phyloP scores from a whole-genome alignment of 2,329 filamentous ascomycete genomes.

The Esteya vermicola region DNA sequence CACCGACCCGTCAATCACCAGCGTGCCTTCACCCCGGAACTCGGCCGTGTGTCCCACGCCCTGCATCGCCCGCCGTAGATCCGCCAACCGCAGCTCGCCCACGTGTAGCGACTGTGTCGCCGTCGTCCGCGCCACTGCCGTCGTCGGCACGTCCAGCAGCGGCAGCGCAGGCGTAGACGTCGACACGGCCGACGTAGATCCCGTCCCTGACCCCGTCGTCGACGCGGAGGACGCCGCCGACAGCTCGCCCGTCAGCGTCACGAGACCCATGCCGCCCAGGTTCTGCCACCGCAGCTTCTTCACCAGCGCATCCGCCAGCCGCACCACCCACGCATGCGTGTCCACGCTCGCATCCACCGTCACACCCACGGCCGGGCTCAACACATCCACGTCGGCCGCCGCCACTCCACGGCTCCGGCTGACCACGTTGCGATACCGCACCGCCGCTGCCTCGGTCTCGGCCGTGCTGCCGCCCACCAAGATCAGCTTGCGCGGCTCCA shows the following conservation, averaged over 20 bases:
- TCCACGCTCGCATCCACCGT: conserved; percentile 85
- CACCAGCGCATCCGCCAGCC: conserved; percentile 70
- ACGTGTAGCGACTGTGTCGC: conserved; percentile 84
- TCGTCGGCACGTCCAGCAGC: conserved; percentile 39
- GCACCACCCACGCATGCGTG: conserved; percentile 94
- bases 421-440: conserved; percentile 61
- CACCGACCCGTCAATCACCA: conserved; percentile 78
- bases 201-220: conserved; percentile 7
- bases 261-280: conserved; percentile 76
- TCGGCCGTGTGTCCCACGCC: conserved; percentile 73
- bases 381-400: conserved; percentile 52
- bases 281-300: conserved; percentile 90
- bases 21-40: conserved; percentile 81
- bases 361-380: conserved; percentile 62
- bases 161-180: conserved; percentile 20
- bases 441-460: conserved; percentile 66
- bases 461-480: conserved; percentile 68
- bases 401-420: conserved; percentile 27
- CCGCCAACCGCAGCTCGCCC: conserved; percentile 78
- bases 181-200: no score
- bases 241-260: conserved; percentile 71
- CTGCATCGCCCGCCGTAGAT: conserved; percentile 74
- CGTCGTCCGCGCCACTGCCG: conserved; percentile 55
- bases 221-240: conserved; percentile 24
- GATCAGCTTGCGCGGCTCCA: conserved; percentile 87